Base-by-base conservation (phyloP, 345 rosid genomes). In the Eucalyptus caleyi region DNA sequence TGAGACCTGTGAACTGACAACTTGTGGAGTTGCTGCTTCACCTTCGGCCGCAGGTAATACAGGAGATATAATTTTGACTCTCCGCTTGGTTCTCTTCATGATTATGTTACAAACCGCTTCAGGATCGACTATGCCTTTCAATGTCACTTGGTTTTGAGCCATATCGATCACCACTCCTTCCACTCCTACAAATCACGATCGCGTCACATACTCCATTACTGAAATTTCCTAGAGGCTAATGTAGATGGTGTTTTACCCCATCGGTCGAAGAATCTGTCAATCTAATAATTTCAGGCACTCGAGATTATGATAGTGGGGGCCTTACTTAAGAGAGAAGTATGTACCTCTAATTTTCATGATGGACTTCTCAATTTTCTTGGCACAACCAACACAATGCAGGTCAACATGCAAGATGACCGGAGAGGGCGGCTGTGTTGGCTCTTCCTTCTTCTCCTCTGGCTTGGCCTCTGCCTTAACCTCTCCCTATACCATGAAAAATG, bases 321-420 rank as follows among this genome's bases (percentile, higher is more conserved):
- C 85, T 77, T 40, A 42, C 16, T 23, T 40, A 21, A 40, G 85
- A 77, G 30, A 47, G 50, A 87, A 34, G 51, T 15, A 87, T 50
- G 32, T 86, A 97, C 99, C 99, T 94, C 94, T 94, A 54, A 96
- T 96, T 87, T 92, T 95, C 95, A 93, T 91, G 89, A 98, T 94
- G 90, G 95, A 95, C 90, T 90, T 95, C 93, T 97, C 96, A 69
- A 98, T 96, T 93, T 97, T 97, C 93, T 97, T 96, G 85, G 99
- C 96, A 60, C 99, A 98, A 34, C 99, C 99, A 14, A 94, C 95
- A 88, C 99, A 98, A 94, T 97, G 99, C 94, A 97, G 92, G 94
- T 98, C 97, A 80, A 97, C 96, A 82, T 51, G 94, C 91, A 98
- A 90, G 59, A 97, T 93, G 54, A 95, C 93, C 11, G 98, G 99